Evolutionary conservation across 2,329 filamentous ascomycete species (phyloP).

Genomic region (Penicillium sp.): DNA sequence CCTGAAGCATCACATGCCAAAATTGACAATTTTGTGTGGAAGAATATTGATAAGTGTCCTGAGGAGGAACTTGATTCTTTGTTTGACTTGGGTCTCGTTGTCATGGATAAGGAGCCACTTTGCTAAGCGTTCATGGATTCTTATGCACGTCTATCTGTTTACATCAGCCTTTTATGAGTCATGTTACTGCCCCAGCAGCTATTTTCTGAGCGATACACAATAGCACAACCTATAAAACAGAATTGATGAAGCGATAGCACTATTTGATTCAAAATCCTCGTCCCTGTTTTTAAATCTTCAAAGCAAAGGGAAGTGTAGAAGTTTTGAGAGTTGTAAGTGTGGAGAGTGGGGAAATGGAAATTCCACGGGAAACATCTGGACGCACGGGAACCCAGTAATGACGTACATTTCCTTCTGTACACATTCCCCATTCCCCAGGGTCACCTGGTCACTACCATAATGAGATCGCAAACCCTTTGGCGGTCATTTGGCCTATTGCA

Average conservation of each 20-base stretch:
- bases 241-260: background rate
- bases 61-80: conserved; percentile 6
- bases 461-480: conserved; percentile 29
- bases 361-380: background rate
- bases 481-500: conserved; percentile 32
- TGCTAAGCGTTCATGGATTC: background rate
- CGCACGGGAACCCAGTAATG: background rate
- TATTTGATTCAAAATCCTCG: background rate
- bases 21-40: conserved; percentile 6
- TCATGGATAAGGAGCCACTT: background rate
- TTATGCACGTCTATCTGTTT: background rate
- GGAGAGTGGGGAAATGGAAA: background rate
- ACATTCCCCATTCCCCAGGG: conserved; percentile 7
- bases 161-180: background rate
- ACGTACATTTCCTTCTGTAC: conserved; percentile 9
- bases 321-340: background rate
- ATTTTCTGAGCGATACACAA: background rate
- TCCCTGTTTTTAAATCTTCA: background rate
- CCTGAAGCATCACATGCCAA: background rate
- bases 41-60: conserved; percentile 10
- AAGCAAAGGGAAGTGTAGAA: background rate
- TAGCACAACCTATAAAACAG: background rate
- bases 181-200: background rate
- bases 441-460: conserved; percentile 13
- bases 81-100: conserved; percentile 3